Base-by-base conservation (phyloP, 2,329 filamentous ascomycete genomes). In the Colletotrichum destructivum region DNA sequence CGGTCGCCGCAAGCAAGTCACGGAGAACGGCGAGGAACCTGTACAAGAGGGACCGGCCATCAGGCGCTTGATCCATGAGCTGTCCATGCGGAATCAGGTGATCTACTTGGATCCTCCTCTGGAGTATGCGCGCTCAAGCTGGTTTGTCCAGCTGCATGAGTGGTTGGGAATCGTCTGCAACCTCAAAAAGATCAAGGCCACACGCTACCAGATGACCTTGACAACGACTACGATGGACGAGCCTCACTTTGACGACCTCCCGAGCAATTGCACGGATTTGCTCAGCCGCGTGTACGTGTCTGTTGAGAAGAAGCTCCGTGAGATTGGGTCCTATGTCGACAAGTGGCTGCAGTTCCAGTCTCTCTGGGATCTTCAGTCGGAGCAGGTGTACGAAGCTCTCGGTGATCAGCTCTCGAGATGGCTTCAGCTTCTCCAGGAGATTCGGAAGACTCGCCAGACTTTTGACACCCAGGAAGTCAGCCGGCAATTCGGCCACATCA, bases 321-420 rank as follows among this genome's bases (percentile, higher is more conserved):
- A 93, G 54, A 94, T 98, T 42, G 90, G 93, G 47, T 87, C 88
- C 4, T 99, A 99, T 76, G 94, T 99, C 12, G 95, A 98, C 80
- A 97, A 98, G 82, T 99, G 96, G 96, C 87, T 99, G 56, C 96
- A 98, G 77, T 99, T 98, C 83, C 96, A 99, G 82, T 98, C 96
- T 8, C 88, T 99, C 0, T 99, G 96, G 96, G 96, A 99, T 84
- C 88, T 99, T 69, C 96, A 98, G 80, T 94, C 96, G 3, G 96
- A 98, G 74, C 94, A 98, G 76, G 95, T 99, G 1, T 98, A 98
- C 78, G 94, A 97, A 73, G 90, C 94, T 63, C 88, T 99, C 9
- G 95, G 96, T 13, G 95, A 98, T 74, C 93, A 98, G 78, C 89
- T 99, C 21, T 93, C 94, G 8, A 91, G 94, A 77, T 99, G 96